Conservation (phyloP, 768 basidiomycete species). For the Clavulina sp. region DNA sequence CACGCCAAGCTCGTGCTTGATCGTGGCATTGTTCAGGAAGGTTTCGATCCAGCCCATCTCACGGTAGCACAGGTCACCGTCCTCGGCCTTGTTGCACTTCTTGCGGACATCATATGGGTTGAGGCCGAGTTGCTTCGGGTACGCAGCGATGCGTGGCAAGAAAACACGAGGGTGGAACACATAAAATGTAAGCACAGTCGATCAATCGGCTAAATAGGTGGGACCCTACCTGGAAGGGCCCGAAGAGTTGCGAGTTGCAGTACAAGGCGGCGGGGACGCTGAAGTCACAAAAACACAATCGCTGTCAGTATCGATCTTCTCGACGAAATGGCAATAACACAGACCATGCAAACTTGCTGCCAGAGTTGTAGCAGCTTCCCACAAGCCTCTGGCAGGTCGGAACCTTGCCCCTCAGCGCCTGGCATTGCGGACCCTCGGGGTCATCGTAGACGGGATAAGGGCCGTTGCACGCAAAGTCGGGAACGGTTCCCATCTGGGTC, state of each 20-base stretch:
- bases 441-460: slow-evolving; percentile 70
- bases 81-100: slow-evolving; percentile 59
- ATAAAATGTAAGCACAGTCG: no score
- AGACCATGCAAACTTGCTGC: slow-evolving; percentile 37
- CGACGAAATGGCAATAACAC: neutral
- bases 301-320: no score
- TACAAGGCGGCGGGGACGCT: slow-evolving; percentile 58
- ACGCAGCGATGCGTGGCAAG: no score
- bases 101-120: slow-evolving; percentile 83
- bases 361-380: slow-evolving; percentile 47
- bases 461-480: slow-evolving; percentile 66
- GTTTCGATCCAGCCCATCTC: slow-evolving; percentile 78
- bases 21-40: slow-evolving; percentile 63
- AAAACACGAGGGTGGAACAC: no score
- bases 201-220: neutral
- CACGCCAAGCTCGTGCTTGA: slow-evolving; percentile 69
- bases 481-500: slow-evolving; percentile 60
- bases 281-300: neutral
- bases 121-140: slow-evolving; percentile 47
- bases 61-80: slow-evolving; percentile 35
- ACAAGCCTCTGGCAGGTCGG: slow-evolving; percentile 60
- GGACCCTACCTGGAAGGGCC: slow-evolving; percentile 45
- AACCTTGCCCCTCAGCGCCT: slow-evolving; percentile 40
- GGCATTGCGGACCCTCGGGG: slow-evolving; percentile 44
- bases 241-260: slow-evolving; percentile 59